Evolutionary conservation across 352 stramenopile genomes (phyloP).

Genomic region (Globisporangium emineosum): DNA sequence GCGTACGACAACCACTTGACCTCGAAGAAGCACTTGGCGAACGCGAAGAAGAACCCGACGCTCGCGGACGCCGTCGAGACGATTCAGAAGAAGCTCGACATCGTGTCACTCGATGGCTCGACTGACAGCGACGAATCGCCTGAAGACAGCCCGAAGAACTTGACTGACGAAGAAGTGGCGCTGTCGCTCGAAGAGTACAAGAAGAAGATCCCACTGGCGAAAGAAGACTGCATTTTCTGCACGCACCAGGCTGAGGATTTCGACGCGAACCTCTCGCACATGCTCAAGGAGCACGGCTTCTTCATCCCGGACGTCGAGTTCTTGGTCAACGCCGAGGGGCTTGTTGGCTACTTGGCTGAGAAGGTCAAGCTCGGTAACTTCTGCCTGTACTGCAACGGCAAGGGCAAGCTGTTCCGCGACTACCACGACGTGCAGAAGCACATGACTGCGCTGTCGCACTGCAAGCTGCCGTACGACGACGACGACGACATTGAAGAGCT

Average conservation of each 20-base stretch:
- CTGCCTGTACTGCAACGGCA: conserved; percentile 95
- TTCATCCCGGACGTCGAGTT: conserved; percentile 95
- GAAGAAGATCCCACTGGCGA: conserved; percentile 65
- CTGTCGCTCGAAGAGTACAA: conserved; percentile 77
- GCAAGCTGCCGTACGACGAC: conserved; percentile 90
- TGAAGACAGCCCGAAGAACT: conserved; percentile 19
- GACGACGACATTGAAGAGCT: conserved; percentile 88
- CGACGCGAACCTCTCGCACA: conserved; percentile 82
- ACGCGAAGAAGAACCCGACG: conserved; percentile 71
- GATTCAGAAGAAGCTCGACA: conserved; percentile 66
- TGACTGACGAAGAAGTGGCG: conserved; percentile 56
- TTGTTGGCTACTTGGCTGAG: conserved; percentile 92
- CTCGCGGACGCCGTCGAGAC: conserved; percentile 45
- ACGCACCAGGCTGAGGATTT: conserved; percentile 54
- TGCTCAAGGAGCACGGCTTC: conserved; percentile 94
- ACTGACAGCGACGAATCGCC: conserved; percentile 15
- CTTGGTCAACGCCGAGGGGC: conserved; percentile 84
- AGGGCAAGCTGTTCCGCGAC: conserved; percentile 86
- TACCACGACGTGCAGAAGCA: conserved; percentile 93
- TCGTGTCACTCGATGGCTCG: conserved; percentile 30
- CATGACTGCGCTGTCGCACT: conserved; percentile 92
- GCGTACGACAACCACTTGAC: conserved; percentile 82
- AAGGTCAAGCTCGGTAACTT: conserved; percentile 95
- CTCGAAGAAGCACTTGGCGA: conserved; percentile 84
- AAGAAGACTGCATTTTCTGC: conserved; percentile 87